Evolutionary conservation across 495 filamentous ascomycete genomes (phyloP).

Genomic region (Penicillium coprophilum): DNA sequence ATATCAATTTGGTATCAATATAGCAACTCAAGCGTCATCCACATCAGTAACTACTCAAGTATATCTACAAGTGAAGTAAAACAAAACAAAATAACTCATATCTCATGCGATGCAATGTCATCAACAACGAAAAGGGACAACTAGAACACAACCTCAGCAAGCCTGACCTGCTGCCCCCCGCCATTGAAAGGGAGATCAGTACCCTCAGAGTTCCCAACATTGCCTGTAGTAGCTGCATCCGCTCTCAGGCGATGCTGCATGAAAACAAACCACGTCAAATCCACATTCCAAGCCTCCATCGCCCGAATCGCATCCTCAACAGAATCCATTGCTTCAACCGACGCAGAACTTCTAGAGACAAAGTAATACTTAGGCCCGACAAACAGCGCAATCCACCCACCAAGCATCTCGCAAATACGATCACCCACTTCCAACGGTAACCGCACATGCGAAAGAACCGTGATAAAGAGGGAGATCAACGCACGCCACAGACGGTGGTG

Average conservation of each 20-base stretch:
- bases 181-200: not conserved
- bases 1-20: slow-evolving; percentile 3
- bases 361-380: slow-evolving; percentile 39
- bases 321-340: slow-evolving; percentile 1
- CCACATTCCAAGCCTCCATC: slow-evolving; percentile 49
- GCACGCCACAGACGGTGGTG: slow-evolving; percentile 41
- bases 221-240: not conserved
- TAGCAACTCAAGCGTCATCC: not conserved
- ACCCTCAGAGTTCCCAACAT: not conserved
- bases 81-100: not conserved
- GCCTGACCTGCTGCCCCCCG: slow-evolving; percentile 25
- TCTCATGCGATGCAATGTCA: not conserved
- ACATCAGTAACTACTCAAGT: not conserved
- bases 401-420: slow-evolving; percentile 40
- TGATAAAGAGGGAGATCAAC: slow-evolving; percentile 42
- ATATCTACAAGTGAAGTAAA: not conserved
- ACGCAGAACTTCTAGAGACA: slow-evolving; percentile 1
- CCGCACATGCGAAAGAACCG: slow-evolving; percentile 39
- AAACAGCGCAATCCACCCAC: slow-evolving; percentile 40
- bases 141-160: slow-evolving; percentile 37
- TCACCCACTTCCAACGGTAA: slow-evolving; percentile 40
- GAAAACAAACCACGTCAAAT: slow-evolving; percentile 49
- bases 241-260: slow-evolving; percentile 16
- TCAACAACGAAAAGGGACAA: not conserved
- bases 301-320: slow-evolving; percentile 37